Evolutionary conservation across 2,329 filamentous ascomycete genomes (phyloP).

Genomic region (Diaporthe destruens): DNA sequence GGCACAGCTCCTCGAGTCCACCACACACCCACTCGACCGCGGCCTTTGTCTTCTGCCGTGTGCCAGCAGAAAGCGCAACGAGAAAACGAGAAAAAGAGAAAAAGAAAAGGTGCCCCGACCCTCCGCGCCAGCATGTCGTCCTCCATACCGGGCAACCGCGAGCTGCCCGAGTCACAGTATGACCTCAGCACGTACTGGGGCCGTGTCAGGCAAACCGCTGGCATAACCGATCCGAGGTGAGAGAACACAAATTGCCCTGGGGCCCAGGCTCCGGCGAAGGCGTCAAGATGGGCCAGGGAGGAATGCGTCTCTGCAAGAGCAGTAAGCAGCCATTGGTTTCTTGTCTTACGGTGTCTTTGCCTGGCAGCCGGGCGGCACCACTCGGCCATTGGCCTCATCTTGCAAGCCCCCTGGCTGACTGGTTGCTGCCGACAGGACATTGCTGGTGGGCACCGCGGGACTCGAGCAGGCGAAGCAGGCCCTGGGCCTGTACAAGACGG

Average conservation of each 20-base stretch:
- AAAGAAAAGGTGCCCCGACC: neutral
- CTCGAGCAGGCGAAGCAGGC: constrained; percentile 89
- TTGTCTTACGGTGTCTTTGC: constrained; percentile 14
- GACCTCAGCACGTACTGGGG: constrained; percentile 96
- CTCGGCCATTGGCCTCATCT: neutral
- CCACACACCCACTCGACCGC: neutral
- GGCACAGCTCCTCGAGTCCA: constrained; percentile 15
- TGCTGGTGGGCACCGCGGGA: constrained; percentile 82
- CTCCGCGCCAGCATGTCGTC: constrained; percentile 66
- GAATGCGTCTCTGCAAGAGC: constrained; percentile 39
- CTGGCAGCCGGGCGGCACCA: neutral
- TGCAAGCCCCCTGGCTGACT: neutral
- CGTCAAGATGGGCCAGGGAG: constrained; percentile 38
- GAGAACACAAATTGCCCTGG: constrained; percentile 50
- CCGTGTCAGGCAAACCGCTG: constrained; percentile 87
- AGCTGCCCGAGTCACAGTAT: constrained; percentile 92
- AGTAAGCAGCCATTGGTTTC: constrained; percentile 42
- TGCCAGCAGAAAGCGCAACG: neutral
- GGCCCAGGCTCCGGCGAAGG: constrained; percentile 30
- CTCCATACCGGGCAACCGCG: constrained; percentile 76
- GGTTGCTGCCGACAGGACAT: constrained; percentile 70
- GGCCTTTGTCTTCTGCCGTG: neutral
- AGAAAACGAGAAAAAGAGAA: neutral
- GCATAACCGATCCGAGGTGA: constrained; percentile 96
- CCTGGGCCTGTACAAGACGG: constrained; percentile 88